Base-by-base conservation (phyloP, 2,329 filamentous ascomycete genomes). In the Botrytis byssoidea region DNA sequence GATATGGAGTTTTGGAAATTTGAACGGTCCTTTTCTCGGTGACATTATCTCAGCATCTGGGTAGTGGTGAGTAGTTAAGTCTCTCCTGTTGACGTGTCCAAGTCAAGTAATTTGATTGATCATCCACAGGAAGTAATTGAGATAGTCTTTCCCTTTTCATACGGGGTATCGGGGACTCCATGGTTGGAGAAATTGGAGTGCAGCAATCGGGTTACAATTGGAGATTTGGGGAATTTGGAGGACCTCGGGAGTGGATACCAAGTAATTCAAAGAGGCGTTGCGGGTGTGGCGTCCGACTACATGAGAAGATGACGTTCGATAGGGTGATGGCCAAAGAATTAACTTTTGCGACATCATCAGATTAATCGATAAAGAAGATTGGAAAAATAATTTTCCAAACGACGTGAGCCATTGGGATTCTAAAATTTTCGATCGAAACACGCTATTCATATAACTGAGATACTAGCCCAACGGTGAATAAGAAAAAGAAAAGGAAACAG, bases 111-210 rank as follows among this genome's bases (percentile, higher is more conserved):
- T 29, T 64, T 32, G 61, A 29, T n/a, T 44, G 61, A 44, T 40
- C 37, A 40, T 64, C 16, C 25, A 44, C 9, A 20, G 25, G 25
- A 12, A 44, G 37, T 44, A 10, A 44, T 32, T 44, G 37, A 64
- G 25, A 32, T 32, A 2, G 9, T 32, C 40, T 32, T 44, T 22
- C 12, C 25, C 32, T 29, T 37, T 32, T 22, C 22, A 46, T n/a
- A 46, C 18, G 61, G 61, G 61, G 61, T 40, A 65, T 65, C 18
- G 61, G 61, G 61, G 61, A 65, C 61, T 65, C 61, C 61, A 65
- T 32, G 61, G 61, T 48, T 48, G 46, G 46, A 65, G 61, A 65
- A 65, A 65, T 46, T 46, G 61, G 61, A 65, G 40, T 65, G 61
- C 40, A 65, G 61, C 14, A 32, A 65, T 61, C 18, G n/a, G 22